A percentile compares a stretch with the other conserved stretches of the same genome.
These are phyloP conservation scores for Sisymbrium irio DNA, from an alignment of 345 rosid species.

Conservation along the genomic window DNA sequence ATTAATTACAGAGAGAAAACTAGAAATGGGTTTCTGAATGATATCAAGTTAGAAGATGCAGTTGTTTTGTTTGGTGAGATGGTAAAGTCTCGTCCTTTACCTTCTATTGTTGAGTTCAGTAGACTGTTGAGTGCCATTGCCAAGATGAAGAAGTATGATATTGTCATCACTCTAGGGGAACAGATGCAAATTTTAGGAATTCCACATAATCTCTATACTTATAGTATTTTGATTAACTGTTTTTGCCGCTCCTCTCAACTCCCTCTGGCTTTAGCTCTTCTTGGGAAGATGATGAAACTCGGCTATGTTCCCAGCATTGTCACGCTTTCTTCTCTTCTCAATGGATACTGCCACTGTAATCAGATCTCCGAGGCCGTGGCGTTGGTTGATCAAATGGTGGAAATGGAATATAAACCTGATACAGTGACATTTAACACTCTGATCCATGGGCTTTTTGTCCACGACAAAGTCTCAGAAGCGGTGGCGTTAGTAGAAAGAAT, in stretches of 20 bases:
- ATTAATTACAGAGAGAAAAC: not conserved
- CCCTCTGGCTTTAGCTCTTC: not conserved
- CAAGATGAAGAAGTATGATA: conserved; percentile 3
- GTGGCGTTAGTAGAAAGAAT: not conserved
- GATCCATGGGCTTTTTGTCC: not conserved
- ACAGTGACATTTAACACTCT: not conserved
- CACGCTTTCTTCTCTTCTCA: not conserved
- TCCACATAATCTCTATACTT: not conserved
- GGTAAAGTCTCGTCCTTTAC: not conserved
- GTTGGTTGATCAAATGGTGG: not conserved
- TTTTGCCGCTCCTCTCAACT: not conserved
- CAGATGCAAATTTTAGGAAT: not conserved
- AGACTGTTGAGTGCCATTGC: not conserved
- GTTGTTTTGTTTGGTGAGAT: not conserved
- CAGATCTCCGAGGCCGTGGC: not conserved
- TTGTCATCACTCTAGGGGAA: not conserved
- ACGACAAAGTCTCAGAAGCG: not conserved
- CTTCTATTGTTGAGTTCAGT: not conserved
- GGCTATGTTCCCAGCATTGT: not conserved
- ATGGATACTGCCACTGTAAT: not conserved
- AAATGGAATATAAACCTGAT: not conserved
- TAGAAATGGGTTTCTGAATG: not conserved
- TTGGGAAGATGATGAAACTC: conserved; percentile 7
- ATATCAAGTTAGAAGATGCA: not conserved
- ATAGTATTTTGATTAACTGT: not conserved